Base-by-base conservation (phyloP, 805 yeast species). In the Candida anglica region DNA sequence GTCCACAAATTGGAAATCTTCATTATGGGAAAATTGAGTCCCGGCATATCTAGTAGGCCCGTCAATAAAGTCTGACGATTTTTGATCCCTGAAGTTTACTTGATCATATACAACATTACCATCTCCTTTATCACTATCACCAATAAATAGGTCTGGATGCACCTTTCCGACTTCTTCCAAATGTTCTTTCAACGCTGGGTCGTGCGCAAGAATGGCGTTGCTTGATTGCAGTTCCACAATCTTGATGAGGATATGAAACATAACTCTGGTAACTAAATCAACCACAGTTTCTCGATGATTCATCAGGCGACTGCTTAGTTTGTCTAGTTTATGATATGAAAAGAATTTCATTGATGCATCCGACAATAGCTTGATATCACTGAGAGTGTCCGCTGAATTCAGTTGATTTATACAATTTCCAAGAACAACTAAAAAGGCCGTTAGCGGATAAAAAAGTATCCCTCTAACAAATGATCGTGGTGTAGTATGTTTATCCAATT, bases 331-430 rank as follows among this genome's bases (percentile, higher is more conserved):
- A 22, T 15, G 21, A 22, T 14, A 29, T 17, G 18, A 13, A 30
- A 20, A 21, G 10, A 21, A 20, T 11, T 8, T 15, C 19, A 20
- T 20, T 9, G 32, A 20, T 6, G 16, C 16, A 3, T 50, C 56
- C 32, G 58, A 48, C 24, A 66, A 47, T 23, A 65, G 38, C 25
- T 52, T 43, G 21, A 60, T 41, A 39, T 66, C 71, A 18, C 37
- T 37, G 15, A 43, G 32, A 3, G 55, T 40, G 6, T 60, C 66
- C 0, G 50, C 46, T 9, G 47, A 45, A 9, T 46, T 45, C 3
- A 66, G 60, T 28, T 52, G 51, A 40, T 58, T 61, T 27, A 64
- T 37, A 29, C 59, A 53, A 24, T 52, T 46, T 1, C 60, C 54
- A 11, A 60, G 33, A 2, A 62, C 21, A n/a, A 45, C 48, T 26